phyloP scores from a whole-genome alignment of 1,284 basidiomycete genomes.

The Serendipita sp. region DNA sequence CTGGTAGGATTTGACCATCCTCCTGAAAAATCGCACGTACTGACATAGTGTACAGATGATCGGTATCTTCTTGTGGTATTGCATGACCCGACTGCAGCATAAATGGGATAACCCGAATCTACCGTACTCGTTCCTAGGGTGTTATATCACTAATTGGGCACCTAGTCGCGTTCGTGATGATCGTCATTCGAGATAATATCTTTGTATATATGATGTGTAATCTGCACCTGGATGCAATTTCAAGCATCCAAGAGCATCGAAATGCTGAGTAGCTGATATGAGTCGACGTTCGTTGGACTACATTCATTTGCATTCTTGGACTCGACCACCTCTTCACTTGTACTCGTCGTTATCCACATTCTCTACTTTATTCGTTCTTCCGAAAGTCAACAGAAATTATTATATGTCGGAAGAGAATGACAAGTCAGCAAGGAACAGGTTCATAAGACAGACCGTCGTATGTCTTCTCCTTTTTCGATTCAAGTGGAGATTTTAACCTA shows the following conservation, averaged over 20 bases:
- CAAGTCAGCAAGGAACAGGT: background rate
- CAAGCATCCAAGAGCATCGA: too few relatives aligned
- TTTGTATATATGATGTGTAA: too few relatives aligned
- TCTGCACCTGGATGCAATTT: too few relatives aligned
- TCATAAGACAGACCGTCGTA: background rate
- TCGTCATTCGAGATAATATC: too few relatives aligned
- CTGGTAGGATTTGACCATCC: slow-evolving; percentile 39
- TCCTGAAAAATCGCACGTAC: slow-evolving; percentile 7
- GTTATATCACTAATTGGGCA: background rate
- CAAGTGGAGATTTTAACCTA: background rate
- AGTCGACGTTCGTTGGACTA: too few relatives aligned
- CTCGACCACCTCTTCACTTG: background rate
- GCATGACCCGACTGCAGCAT: slow-evolving; percentile 48
- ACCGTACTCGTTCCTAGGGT: background rate
- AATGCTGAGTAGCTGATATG: too few relatives aligned
- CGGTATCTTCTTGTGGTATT: slow-evolving; percentile 72
- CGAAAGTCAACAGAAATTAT: background rate
- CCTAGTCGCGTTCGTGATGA: background rate
- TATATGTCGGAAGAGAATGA: background rate
- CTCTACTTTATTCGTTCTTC: background rate
- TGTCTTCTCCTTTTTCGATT: background rate
- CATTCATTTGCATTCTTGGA: background rate
- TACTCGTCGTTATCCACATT: background rate
- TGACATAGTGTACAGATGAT: slow-evolving; percentile 38
- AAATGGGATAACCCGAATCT: background rate